Base-by-base conservation (phyloP, 371 early-diverging fungal species). In the Mucor ambiguus region DNA sequence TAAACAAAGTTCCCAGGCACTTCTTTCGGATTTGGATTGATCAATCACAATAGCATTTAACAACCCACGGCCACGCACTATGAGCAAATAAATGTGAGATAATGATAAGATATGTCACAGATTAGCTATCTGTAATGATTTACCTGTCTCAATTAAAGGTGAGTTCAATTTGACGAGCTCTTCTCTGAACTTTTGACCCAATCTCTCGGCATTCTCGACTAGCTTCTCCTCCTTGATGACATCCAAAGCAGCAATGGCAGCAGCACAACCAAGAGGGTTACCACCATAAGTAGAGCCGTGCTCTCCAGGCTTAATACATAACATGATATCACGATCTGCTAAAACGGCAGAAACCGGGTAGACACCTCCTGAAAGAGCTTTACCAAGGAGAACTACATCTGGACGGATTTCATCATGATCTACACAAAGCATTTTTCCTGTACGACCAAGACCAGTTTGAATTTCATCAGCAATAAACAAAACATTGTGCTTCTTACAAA, bases 261-360 rank as follows among this genome's bases (percentile, higher is more conserved):
- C 96, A 22, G 98, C 97, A 67, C 90, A 92, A 18, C 94, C 99
- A 8, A 98, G 84, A 46, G 98, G 97, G 79, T 97, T 96, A 43
- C 98, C 98, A 59, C 99, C 99, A 73, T 96, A 98, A 26, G 99
- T 98, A 37, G 93, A 93, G 12, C 99, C 99, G 75, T 98, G 98
- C 81, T 97, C 96, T 68, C 96, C 98, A 41, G 97, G 95, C 79
- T 89, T 83, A 75, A 98, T 97, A 77, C 89, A 89, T 9, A 96
- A 87, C 98, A 98, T 97, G 52, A 95, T 81, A 35, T 95, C 95
- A 63, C 88, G 86, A 75, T 89, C 88, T 54, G 97, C 89, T 57
- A 98, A 85, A 49, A 97, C 96, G 28, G 96, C 96, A 54, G 91
- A 88, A 69, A 98, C 97, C 20, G 99, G 99, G 79, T 98, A 97